Conservation (phyloP, 352 stramenopile genomes). For the Phytophthora tentaculata region DNA sequence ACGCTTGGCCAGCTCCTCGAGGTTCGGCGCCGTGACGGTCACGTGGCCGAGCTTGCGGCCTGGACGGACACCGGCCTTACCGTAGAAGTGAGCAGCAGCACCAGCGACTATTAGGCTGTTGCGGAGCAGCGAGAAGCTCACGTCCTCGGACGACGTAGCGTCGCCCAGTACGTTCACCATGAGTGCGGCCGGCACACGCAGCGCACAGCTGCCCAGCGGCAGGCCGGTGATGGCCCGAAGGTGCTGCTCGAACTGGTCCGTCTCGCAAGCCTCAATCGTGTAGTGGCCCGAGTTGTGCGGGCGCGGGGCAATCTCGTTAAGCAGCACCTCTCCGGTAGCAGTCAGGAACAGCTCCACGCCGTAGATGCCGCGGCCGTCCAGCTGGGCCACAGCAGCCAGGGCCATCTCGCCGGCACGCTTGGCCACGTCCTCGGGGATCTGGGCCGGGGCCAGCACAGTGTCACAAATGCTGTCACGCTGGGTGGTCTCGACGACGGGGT, state of each 20-base stretch:
- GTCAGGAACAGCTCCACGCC: slow-evolving; percentile 98
- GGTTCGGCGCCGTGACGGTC: slow-evolving; percentile 92
- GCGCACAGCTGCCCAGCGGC: slow-evolving; percentile 92
- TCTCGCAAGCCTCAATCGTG: slow-evolving; percentile 98
- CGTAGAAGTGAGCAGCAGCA: slow-evolving; percentile 97
- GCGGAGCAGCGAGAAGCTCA: slow-evolving; percentile 79
- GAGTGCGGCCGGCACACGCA: slow-evolving; percentile 89
- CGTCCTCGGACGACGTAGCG: slow-evolving; percentile 66
- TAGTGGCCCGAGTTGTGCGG: slow-evolving; percentile 99
- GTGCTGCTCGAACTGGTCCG: slow-evolving; percentile 99
- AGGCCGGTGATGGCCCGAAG: slow-evolving; percentile 94
- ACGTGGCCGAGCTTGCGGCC: slow-evolving; percentile 98
- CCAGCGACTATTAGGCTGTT: slow-evolving; percentile 75
- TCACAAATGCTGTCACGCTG: slow-evolving; percentile 98
- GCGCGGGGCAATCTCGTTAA: slow-evolving; percentile 98
- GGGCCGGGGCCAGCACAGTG: slow-evolving; percentile 94
- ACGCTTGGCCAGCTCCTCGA: slow-evolving; percentile 81
- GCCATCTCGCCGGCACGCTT: slow-evolving; percentile 67
- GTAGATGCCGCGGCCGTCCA: slow-evolving; percentile 93
- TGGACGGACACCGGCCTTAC: slow-evolving; percentile 89
- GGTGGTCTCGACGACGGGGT: slow-evolving; percentile 97
- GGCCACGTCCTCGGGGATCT: slow-evolving; percentile 49
- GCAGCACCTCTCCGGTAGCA: slow-evolving; percentile 81
- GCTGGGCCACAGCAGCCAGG: slow-evolving; percentile 69
- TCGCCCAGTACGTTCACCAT: slow-evolving; percentile 94